Base-by-base conservation (phyloP, 305 asterid species). In the Nicotiana rustica region DNA sequence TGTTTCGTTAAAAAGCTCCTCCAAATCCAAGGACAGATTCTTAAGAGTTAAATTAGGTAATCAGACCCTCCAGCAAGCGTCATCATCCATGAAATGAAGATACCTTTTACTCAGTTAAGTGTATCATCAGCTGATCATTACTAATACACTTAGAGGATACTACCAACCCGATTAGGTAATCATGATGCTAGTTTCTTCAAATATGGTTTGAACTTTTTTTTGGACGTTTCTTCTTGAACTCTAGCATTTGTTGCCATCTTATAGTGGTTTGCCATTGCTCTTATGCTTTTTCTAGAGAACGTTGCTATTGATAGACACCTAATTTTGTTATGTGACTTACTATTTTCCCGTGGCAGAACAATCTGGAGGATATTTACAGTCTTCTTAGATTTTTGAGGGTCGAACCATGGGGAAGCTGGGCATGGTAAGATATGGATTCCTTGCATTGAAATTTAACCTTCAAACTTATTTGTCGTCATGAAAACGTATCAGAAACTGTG, bases 341-440 rank as follows among this genome's bases (percentile, higher is more conserved):
- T 19, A 25, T 78, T 83, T 87, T 67, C 65, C 47, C 89, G 82
- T 87, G 73, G 85, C 95, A 96, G 99, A 96, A 96, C 91, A 96
- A 89, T 85, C 87, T 96, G 92, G 99, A 92, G 91, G 99, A 96
- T 85, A 88, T 95, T 70, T 96, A 85, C 89, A 96, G 98, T 86
- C 98, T 96, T 83, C 97, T 96, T 86, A 97, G 98, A 69, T 96
- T 93, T 91, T 88, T 96, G 90, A 95, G 94, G 92, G 88, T 96
- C 87, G 99, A 96, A 87, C 99, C 99, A 56, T 96, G 99, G 99
- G 95, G 97, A 88, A 96, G 91, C 90, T 96, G 99, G 99, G 97
- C 96, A 19, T 96, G 99, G 99, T 96, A 90, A 85, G 92, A 71
- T 87, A 84, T 84, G 76, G 41, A 55, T 80, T 84, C 90, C 79